Percentiles rank a stretch among this genome's conserved stretches.
Evolutionary conservation across 1,284 basidiomycete species (phyloP).

Genomic region (Melampsora occidentalis): DNA sequence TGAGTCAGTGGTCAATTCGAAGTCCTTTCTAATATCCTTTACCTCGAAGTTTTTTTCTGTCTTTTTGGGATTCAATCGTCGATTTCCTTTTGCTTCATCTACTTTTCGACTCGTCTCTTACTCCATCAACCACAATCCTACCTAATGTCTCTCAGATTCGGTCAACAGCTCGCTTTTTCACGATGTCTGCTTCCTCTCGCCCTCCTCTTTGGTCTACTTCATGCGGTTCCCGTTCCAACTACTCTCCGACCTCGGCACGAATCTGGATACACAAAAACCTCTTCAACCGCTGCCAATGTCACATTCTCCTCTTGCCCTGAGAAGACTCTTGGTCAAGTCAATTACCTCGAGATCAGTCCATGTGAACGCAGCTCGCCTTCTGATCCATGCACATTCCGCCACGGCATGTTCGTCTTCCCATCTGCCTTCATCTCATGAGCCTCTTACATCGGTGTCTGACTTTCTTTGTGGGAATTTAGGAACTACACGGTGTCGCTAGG

Average conservation of each 20-base stretch:
- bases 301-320: neutral
- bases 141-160: neutral
- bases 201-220: neutral
- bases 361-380: conserved; percentile 6
- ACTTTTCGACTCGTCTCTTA: neutral
- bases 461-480: neutral
- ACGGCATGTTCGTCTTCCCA: conserved; percentile 7
- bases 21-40: too few species aligned
- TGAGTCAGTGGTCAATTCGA: too few species aligned
- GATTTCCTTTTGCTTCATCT: too few species aligned
- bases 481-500: conserved; percentile 38
- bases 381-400: conserved; percentile 25
- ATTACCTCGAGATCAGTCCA: conserved; percentile 14
- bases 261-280: neutral
- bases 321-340: conserved; percentile 18
- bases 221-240: neutral
- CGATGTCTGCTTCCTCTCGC: neutral
- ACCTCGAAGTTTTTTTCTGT: too few species aligned
- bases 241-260: neutral
- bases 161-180: neutral
- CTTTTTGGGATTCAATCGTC: too few species aligned
- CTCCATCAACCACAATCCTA: neutral
- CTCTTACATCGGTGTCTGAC: neutral
- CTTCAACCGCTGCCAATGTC: neutral
- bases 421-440: neutral